Conservation (phyloP, 768 basidiomycete species). For the Crepidotus variabilis region DNA sequence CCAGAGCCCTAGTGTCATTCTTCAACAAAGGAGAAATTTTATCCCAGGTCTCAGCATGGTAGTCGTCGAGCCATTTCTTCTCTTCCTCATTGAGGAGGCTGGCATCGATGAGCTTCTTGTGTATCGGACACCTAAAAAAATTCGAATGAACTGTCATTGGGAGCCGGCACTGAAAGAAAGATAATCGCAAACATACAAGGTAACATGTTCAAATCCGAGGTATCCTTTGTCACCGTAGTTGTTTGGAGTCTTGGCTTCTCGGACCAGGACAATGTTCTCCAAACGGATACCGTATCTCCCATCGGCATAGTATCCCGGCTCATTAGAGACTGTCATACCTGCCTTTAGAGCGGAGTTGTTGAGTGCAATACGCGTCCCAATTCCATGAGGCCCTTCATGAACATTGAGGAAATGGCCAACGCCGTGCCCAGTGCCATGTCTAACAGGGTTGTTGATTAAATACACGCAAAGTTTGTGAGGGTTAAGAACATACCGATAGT, state of each 20-base stretch:
- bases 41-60: slow-evolving; percentile 71
- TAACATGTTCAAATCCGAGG: slow-evolving; percentile 81
- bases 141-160: neutral
- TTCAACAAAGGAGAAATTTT: slow-evolving; percentile 73
- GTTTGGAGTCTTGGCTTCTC: slow-evolving; percentile 61
- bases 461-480: neutral
- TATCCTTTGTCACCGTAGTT: slow-evolving; percentile 86
- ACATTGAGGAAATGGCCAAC: slow-evolving; percentile 94
- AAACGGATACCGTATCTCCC: slow-evolving; percentile 91
- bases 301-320: slow-evolving; percentile 91
- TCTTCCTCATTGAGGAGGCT: slow-evolving; percentile 62
- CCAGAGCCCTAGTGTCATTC: slow-evolving; percentile 54
- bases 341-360: slow-evolving; percentile 70
- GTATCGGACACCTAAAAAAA: slow-evolving; percentile 72
- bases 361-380: slow-evolving; percentile 57
- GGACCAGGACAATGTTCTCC: slow-evolving; percentile 84
- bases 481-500: slow-evolving; percentile 46
- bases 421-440: slow-evolving; percentile 93
- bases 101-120: slow-evolving; percentile 74
- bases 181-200: slow-evolving; percentile 58
- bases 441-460: slow-evolving; percentile 20
- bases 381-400: slow-evolving; percentile 77
- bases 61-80: slow-evolving; percentile 76
- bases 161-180: neutral
- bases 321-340: slow-evolving; percentile 92